Evolutionary conservation across 495 filamentous ascomycete genomes (phyloP), one percentile per base, ranked within the genome.

Genomic region (Echria macrotheca): DNA sequence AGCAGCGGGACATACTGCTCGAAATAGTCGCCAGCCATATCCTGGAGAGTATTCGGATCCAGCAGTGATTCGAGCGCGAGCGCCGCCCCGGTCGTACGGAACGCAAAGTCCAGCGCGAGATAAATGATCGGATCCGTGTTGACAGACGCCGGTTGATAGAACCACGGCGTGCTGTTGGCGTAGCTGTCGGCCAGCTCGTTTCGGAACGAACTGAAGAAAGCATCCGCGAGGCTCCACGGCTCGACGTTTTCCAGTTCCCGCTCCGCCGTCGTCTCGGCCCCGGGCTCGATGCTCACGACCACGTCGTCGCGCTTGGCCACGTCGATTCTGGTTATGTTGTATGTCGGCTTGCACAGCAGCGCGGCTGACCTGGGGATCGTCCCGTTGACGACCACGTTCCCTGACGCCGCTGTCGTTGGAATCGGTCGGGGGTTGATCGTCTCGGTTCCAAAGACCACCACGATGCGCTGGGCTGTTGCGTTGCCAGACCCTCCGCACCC

Each of bases 121-220:
- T 51, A 54, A 54, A 60, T 57, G 35, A 54, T 36, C 9, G 54
- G n/a, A 25, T 60, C 57, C 2, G 45, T 48, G 25, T 60, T 54
- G 18, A 60, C 22, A 15, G 45, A 22, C 9, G 41, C 18, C 9
- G 47, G 44, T 28, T 47, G 40, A 17, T 52, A 54, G 21, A 55
- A 56, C 43, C 49, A 52, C 11, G 57, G 52, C 5, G 53, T 50
- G 2, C 31, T 48, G 17, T 56, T 47, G 10, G 53, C 32, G 37
- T 44, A 53, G 5, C 12, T 22, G 1, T 25, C 12, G 5, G 49
- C 56, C 1, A 55, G 45, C 11, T 43, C 32, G 17, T 49, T 53
- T 7, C 48, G 21, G 44, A 52, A 54, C 7, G 59, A 53, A 3
- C 32, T 39, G n/a, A 56, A 55, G 35, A 57, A 35, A 0, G 54